Conservation (phyloP, 1,284 basidiomycete genomes). For the Athelia sp. region DNA sequence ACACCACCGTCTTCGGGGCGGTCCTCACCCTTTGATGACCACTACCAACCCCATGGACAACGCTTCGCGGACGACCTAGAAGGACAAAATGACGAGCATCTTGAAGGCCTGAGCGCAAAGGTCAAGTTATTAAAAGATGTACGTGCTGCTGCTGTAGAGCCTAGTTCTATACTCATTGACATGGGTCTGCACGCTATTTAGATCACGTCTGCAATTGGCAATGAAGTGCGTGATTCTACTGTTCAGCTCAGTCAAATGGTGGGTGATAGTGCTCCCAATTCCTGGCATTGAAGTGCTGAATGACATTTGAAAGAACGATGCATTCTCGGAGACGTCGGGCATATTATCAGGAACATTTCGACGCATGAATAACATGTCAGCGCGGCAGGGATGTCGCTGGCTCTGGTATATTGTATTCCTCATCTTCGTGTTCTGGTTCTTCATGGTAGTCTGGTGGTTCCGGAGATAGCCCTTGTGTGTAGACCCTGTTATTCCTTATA, state of each 20-base stretch:
- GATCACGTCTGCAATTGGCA: conserved; percentile 96
- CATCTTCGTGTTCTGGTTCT: conserved; percentile 86
- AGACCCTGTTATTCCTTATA: not conserved
- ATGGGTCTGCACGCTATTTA: too few relatives aligned
- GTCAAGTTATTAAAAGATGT: conserved; percentile 96
- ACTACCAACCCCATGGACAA: conserved; percentile 35
- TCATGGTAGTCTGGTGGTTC: conserved; percentile 89
- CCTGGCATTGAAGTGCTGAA: not conserved
- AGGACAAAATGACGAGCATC: conserved; percentile 90
- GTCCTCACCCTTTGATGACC: conserved; percentile 55
- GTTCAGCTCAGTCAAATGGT: conserved; percentile 90
- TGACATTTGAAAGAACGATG: conserved; percentile 72
- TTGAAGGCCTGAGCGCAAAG: conserved; percentile 89
- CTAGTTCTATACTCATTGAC: too few relatives aligned
- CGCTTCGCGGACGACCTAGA: conserved; percentile 89
- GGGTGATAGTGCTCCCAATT: conserved; percentile 22
- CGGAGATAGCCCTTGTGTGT: conserved; percentile 48
- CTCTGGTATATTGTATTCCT: conserved; percentile 95
- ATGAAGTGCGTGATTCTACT: conserved; percentile 91
- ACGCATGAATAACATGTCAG: conserved; percentile 95
- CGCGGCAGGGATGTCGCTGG: conserved; percentile 90
- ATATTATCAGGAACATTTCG: conserved; percentile 89
- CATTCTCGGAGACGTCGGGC: conserved; percentile 86
- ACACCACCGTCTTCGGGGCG: conserved; percentile 72
- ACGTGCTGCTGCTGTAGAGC: conserved; percentile 28